Base-by-base conservation (phyloP, 129 eudicot species). In the Chrysanthemum makinoi region DNA sequence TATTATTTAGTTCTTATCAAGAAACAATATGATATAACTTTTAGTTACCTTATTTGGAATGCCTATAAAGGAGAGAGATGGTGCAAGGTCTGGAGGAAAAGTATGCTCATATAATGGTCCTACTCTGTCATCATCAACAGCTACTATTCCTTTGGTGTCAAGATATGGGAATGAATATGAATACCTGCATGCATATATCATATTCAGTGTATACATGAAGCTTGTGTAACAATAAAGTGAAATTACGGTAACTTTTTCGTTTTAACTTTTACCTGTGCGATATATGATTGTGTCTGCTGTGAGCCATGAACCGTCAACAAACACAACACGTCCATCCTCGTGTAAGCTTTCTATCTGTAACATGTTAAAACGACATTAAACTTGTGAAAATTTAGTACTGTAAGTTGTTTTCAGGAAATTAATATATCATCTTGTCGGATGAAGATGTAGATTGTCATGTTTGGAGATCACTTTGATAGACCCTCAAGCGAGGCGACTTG, bases 31-130 rank as follows among this genome's bases (percentile, higher is more conserved):
- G 16, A 46, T 53, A 24, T 7, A 51, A 53, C 64, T 68, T 67
- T 74, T 18, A 48, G 9, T 28, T 80, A 89, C 98, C 96, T 89
- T 86, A 83, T 84, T 84, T 44, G 98, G 96, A 70, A 92, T 87
- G 80, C 98, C 98, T 19, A 92, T 65, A 69, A 92, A 92, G 73
- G 96, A 83, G 30, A 92, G 89, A 70, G 98, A 92, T 43, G 98
- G 98, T 53, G 98, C 95, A 72, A 92, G 85, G 18, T 86, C 83
- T 10, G 98, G 98, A 48, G 98, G 96, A 57, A 92, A 92, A 14
- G 96, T 89, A 61, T 92, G 96, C 82, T 92, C 98, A 68, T 72
- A 92, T 66, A 92, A 83, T 54, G 95, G 98, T 65, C 95, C 98
- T 83, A 92, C 98, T 73, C 98, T 87, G 17, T 81, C 88, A 83